These are phyloP conservation scores for Diutina rugosa DNA, from an alignment of 1,139 yeast species.

Conservation along the genomic window DNA sequence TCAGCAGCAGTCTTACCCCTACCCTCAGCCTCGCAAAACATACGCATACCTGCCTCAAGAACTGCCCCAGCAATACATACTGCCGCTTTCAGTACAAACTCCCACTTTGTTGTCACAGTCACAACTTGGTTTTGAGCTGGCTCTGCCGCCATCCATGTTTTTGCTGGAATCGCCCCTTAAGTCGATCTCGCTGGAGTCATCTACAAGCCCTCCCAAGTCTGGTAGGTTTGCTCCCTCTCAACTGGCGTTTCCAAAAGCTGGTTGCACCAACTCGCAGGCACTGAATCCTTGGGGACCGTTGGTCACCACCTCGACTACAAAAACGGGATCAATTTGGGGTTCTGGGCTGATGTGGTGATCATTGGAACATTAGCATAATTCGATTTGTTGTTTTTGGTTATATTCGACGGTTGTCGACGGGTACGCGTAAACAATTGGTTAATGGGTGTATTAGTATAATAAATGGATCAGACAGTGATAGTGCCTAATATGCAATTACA, in stretches of 20 bases:
- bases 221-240: background rate
- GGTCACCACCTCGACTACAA: background rate
- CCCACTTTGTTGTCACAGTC: background rate
- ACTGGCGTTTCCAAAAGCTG: background rate
- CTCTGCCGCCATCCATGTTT: background rate
- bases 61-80: background rate
- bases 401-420: constrained; percentile 2
- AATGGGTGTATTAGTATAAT: constrained; percentile 1
- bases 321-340: background rate
- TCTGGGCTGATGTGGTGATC: constrained; percentile 1
- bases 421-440: background rate
- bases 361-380: background rate
- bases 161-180: background rate
- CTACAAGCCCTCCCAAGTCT: background rate
- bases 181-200: background rate
- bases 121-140: background rate
- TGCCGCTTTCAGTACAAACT: background rate
- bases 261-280: background rate
- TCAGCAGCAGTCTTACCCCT: background rate
- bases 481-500: background rate
- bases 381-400: background rate
- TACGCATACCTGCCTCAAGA: constrained; percentile 1
- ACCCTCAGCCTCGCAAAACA: background rate
- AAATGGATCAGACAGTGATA: background rate
- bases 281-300: background rate